Percentiles rank a stretch among this genome's conserved stretches.
Evolutionary conservation across 2,329 filamentous ascomycete genomes (phyloP).

Genomic region (Magnaporthales sp.): DNA sequence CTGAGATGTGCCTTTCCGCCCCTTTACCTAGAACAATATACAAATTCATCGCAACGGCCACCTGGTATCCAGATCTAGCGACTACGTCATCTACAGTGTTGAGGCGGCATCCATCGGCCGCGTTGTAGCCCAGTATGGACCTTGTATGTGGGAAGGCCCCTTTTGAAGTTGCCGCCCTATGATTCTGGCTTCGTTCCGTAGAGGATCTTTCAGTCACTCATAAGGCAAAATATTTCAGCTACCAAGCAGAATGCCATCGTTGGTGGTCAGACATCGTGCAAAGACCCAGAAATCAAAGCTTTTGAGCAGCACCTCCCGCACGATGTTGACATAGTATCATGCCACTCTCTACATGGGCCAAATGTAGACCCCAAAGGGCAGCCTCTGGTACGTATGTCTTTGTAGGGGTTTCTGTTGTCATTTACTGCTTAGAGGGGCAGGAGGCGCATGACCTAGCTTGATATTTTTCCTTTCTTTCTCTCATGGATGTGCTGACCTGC

Average conservation of each 20-base stretch:
- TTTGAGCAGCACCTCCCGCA: constrained; percentile 81
- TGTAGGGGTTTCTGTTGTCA: constrained; percentile 2
- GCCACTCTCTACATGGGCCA: constrained; percentile 93
- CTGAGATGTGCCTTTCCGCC: constrained; percentile 13
- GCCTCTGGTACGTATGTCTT: constrained; percentile 56
- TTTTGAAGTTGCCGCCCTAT: constrained; percentile 8
- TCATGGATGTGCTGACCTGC: background rate
- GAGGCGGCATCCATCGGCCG: constrained; percentile 80
- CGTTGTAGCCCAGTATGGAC: constrained; percentile 82
- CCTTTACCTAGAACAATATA: constrained; percentile 59
- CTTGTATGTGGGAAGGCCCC: constrained; percentile 57
- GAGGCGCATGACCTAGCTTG: background rate
- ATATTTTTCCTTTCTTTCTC: no score
- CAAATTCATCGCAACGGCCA: constrained; percentile 91
- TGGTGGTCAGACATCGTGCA: constrained; percentile 96
- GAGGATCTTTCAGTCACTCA: constrained; percentile 10
- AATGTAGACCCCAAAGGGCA: constrained; percentile 82
- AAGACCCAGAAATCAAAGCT: constrained; percentile 88
- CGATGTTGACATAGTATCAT: constrained; percentile 90
- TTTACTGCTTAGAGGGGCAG: no score
- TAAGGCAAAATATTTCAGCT: constrained; percentile 40
- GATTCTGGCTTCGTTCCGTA: constrained; percentile 4
- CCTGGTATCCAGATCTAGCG: constrained; percentile 88
- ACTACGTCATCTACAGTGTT: constrained; percentile 98
- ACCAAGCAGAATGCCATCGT: constrained; percentile 94